Conservation (phyloP, 176 grass and related monocot genomes). For the Thinopyrum elongatum region DNA sequence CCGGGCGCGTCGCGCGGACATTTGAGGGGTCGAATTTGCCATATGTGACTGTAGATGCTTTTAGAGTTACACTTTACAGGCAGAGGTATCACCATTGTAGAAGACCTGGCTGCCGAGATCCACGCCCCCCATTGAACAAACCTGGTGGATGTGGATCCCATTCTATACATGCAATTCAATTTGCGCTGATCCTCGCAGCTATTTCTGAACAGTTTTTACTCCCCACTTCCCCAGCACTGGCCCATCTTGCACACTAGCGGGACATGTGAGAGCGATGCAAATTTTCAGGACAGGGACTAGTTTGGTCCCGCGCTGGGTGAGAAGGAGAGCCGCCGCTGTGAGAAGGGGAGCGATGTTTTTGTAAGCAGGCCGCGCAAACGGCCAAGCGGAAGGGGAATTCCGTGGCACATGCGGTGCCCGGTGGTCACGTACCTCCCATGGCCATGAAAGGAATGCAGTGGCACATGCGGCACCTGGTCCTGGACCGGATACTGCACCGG, state of each 20-base stretch:
- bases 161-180: background rate
- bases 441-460: background rate
- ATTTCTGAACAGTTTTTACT: too few species aligned
- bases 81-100: too few species aligned
- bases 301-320: too few species aligned
- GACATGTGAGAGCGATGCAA: too few species aligned
- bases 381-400: background rate
- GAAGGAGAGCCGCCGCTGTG: background rate
- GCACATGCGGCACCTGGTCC: slow-evolving; percentile 10
- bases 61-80: too few species aligned
- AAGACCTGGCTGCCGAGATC: background rate
- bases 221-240: background rate
- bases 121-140: background rate
- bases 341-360: background rate
- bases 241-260: background rate
- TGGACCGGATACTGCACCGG: background rate
- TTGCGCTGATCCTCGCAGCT: background rate
- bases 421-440: slow-evolving; percentile 22
- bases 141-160: background rate
- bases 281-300: too few species aligned
- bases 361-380: background rate
- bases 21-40: too few species aligned
- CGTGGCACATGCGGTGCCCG: slow-evolving; percentile 5
- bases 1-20: too few species aligned
- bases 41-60: too few species aligned